phyloP scores from a whole-genome alignment of 2,329 filamentous ascomycete genomes.

The Tolypocladium endophyticum region DNA sequence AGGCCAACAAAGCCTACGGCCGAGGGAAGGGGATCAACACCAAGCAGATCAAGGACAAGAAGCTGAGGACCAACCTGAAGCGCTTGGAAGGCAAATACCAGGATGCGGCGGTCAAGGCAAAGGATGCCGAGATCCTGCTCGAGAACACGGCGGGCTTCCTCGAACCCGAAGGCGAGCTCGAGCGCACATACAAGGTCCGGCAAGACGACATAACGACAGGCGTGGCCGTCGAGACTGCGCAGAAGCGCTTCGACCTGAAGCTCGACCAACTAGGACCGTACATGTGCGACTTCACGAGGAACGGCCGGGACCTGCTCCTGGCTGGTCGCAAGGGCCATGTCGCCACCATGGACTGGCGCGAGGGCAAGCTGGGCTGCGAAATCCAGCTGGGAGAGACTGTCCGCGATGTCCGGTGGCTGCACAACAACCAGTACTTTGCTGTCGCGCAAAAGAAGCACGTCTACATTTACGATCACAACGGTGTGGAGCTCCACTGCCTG shows the following conservation, averaged over 20 bases:
- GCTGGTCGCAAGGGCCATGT: slow-evolving; percentile 89
- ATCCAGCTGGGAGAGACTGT: slow-evolving; percentile 85
- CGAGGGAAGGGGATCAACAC: slow-evolving; percentile 67
- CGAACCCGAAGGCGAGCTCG: slow-evolving; percentile 78
- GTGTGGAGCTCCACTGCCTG: slow-evolving; percentile 86
- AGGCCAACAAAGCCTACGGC: slow-evolving; percentile 71
- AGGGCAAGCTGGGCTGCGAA: slow-evolving; percentile 84
- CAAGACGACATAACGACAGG: slow-evolving; percentile 73
- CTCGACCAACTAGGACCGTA: slow-evolving; percentile 80
- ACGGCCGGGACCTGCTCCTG: slow-evolving; percentile 75
- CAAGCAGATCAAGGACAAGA: slow-evolving; percentile 75
- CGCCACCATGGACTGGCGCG: slow-evolving; percentile 92
- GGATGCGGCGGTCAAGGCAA: slow-evolving; percentile 70
- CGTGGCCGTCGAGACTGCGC: slow-evolving; percentile 73
- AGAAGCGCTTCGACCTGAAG: slow-evolving; percentile 87
- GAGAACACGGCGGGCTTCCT: slow-evolving; percentile 81
- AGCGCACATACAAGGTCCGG: slow-evolving; percentile 83
- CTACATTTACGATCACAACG: slow-evolving; percentile 89
- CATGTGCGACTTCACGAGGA: slow-evolving; percentile 77
- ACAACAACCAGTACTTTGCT: slow-evolving; percentile 91
- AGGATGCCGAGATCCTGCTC: slow-evolving; percentile 89
- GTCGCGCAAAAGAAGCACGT: slow-evolving; percentile 94
- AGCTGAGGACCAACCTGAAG: slow-evolving; percentile 71
- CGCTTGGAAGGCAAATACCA: slow-evolving; percentile 74
- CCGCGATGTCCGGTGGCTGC: slow-evolving; percentile 80